Percentiles rank a stretch among this genome's conserved stretches.
Evolutionary conservation across 495 filamentous ascomycete genomes (phyloP).

Genomic region (Aspergillus carlsbadensis): DNA sequence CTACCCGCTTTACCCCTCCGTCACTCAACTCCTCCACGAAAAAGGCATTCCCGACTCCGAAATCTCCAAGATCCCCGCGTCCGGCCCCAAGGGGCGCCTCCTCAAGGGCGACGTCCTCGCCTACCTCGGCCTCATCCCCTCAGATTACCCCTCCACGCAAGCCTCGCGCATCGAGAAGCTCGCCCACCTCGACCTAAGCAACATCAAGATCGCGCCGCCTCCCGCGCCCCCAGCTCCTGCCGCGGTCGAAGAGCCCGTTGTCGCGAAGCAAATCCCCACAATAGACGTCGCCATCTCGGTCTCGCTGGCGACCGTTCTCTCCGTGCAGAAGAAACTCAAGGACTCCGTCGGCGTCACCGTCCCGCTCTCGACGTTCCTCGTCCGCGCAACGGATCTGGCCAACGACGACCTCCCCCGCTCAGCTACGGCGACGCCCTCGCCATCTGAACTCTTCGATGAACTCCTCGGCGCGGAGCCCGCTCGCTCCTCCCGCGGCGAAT

Average conservation of each 20-base stretch:
- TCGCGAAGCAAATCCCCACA: slow-evolving; percentile 32
- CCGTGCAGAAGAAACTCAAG: slow-evolving; percentile 77
- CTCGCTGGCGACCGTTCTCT: slow-evolving; percentile 71
- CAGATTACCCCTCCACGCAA: slow-evolving; percentile 66
- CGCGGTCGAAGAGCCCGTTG: slow-evolving; percentile 37
- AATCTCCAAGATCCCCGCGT: slow-evolving; percentile 76
- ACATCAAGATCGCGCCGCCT: slow-evolving; percentile 80
- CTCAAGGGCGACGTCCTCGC: slow-evolving; percentile 95
- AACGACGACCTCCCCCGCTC: slow-evolving; percentile 79
- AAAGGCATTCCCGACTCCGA: slow-evolving; percentile 71
- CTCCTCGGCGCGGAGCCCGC: slow-evolving; percentile 70
- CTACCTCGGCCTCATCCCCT: slow-evolving; percentile 74
- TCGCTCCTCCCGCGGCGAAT: slow-evolving; percentile 56
- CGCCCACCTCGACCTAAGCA: slow-evolving; percentile 84
- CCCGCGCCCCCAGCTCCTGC: slow-evolving; percentile 45
- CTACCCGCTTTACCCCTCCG: slow-evolving; percentile 84
- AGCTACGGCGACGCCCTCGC: slow-evolving; percentile 56
- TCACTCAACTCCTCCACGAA: slow-evolving; percentile 73
- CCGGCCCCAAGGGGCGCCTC: slow-evolving; percentile 83
- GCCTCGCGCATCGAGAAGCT: slow-evolving; percentile 70
- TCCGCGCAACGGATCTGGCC: slow-evolving; percentile 76
- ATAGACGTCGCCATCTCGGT: slow-evolving; percentile 61
- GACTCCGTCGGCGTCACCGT: slow-evolving; percentile 71
- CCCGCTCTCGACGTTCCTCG: slow-evolving; percentile 83
- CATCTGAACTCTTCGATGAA: slow-evolving; percentile 85